Conservation (phyloP, 2,329 filamentous ascomycete genomes). For the Aspergillus quadrilineatus region DNA sequence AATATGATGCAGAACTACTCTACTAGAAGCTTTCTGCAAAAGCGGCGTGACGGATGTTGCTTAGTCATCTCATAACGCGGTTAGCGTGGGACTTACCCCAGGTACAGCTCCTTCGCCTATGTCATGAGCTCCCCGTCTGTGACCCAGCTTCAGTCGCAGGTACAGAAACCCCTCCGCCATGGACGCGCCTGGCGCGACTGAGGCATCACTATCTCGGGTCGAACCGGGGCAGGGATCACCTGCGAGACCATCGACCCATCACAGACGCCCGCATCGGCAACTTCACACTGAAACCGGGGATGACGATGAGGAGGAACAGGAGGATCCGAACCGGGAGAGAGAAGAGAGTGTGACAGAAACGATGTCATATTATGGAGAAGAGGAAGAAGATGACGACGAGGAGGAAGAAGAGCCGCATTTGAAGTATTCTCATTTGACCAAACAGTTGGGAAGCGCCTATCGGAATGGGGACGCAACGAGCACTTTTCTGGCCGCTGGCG, state of each 20-base stretch:
- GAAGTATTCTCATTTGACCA: slow-evolving; percentile 87
- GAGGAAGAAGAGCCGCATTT: slow-evolving; percentile 92
- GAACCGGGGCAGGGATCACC: slow-evolving; percentile 20
- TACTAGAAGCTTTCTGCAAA: neutral
- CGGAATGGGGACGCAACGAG: slow-evolving; percentile 94
- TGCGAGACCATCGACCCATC: slow-evolving; percentile 3
- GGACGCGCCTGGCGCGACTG: slow-evolving; percentile 39
- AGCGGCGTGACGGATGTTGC: slow-evolving; percentile 4
- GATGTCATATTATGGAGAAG: slow-evolving; percentile 53
- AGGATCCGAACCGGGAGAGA: slow-evolving; percentile 23
- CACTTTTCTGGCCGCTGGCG: slow-evolving; percentile 82
- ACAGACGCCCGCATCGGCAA: slow-evolving; percentile 7
- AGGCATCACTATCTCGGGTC: slow-evolving; percentile 25
- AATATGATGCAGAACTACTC: neutral
- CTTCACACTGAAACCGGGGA: slow-evolving; percentile 10
- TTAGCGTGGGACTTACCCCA: slow-evolving; percentile 13
- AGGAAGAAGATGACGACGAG: slow-evolving; percentile 72
- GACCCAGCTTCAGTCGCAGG: slow-evolving; percentile 24
- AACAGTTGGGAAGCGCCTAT: slow-evolving; percentile 76
- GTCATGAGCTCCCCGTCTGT: slow-evolving; percentile 13
- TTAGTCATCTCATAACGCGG: slow-evolving; percentile 11
- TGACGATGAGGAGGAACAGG: slow-evolving; percentile 17
- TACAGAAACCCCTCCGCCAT: slow-evolving; percentile 32
- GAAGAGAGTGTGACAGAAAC: slow-evolving; percentile 27
- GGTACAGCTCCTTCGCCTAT: slow-evolving; percentile 16